Conservation (phyloP, 2,329 filamentous ascomycete genomes). For the Cladobotryum protrusum region DNA sequence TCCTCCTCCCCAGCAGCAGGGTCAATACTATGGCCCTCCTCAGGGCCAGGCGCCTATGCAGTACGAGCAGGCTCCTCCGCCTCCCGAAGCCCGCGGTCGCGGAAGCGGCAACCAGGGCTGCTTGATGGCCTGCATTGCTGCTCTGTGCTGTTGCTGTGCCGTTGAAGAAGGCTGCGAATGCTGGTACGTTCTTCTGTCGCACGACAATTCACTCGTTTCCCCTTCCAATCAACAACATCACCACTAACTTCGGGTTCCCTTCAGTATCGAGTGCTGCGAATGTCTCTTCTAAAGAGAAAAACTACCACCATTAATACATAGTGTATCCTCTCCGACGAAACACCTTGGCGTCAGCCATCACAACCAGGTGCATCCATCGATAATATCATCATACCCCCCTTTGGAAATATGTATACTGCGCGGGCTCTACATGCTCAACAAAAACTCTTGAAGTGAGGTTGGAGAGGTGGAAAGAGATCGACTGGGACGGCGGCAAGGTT, state of each 20-base stretch:
- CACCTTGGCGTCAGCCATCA: too few species aligned
- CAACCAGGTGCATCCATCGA: too few species aligned
- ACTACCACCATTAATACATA: too few species aligned
- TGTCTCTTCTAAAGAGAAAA: slow-evolving; percentile 29
- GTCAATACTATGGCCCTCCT: slow-evolving; percentile 25
- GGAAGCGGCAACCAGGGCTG: slow-evolving; percentile 35
- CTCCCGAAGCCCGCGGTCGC: slow-evolving; percentile 21
- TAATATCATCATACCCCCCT: too few species aligned
- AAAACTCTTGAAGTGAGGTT: too few species aligned
- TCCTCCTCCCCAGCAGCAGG: slow-evolving; percentile 22
- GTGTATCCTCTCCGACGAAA: too few species aligned
- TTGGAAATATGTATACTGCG: too few species aligned
- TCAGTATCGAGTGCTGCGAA: slow-evolving; percentile 37
- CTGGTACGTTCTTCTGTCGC: slow-evolving; percentile 30
- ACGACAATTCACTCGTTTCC: not conserved
- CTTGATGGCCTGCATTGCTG: slow-evolving; percentile 41
- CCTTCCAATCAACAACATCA: not conserved
- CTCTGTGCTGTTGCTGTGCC: slow-evolving; percentile 46
- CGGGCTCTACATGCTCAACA: too few species aligned
- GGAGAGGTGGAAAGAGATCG: too few species aligned
- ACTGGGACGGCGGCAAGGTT: too few species aligned
- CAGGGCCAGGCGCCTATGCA: slow-evolving; percentile 37
- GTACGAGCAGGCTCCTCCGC: slow-evolving; percentile 35
- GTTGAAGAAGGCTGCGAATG: slow-evolving; percentile 46
- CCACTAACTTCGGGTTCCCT: not conserved